Percentiles rank a stretch among this genome's conserved stretches.
Conservation (phyloP, 2,329 filamentous ascomycete genomes). For the Penicillium aurantiogriseum region DNA sequence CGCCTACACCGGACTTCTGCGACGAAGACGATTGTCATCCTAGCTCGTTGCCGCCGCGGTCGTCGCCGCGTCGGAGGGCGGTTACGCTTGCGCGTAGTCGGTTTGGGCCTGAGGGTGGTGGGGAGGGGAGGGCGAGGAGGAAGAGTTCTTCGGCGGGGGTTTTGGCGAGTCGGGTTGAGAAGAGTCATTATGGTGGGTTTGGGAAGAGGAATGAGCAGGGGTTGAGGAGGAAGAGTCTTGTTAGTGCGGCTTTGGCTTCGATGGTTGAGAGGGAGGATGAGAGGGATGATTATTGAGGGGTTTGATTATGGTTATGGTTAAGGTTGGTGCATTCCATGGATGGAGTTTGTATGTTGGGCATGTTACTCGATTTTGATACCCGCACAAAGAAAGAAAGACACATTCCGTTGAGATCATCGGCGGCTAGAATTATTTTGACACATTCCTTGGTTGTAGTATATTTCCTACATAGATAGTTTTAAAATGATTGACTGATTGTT, state of each 20-base stretch:
- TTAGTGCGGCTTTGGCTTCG: slow-evolving; percentile 40
- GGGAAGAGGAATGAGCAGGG: slow-evolving; percentile 38
- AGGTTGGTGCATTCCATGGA: background rate
- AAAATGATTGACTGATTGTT: background rate
- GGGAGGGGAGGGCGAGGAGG: slow-evolving; percentile 21
- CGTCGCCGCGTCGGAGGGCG: slow-evolving; percentile 34
- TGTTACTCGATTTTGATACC: background rate
- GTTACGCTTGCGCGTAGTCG: slow-evolving; percentile 30
- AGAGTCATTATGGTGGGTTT: slow-evolving; percentile 28
- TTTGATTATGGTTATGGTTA: background rate
- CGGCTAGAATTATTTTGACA: background rate
- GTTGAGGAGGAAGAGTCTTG: slow-evolving; percentile 38
- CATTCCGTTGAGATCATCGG: background rate
- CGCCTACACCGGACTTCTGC: background rate
- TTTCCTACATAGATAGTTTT: background rate
- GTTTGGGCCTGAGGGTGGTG: slow-evolving; percentile 23
- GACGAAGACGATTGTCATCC: slow-evolving; percentile 39
- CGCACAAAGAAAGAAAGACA: background rate
- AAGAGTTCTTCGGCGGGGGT: slow-evolving; percentile 30
- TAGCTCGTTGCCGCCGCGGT: slow-evolving; percentile 37
- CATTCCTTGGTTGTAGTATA: background rate
- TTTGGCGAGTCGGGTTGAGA: slow-evolving; percentile 35
- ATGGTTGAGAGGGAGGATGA: slow-evolving; percentile 32
- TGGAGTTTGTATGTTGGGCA: background rate
- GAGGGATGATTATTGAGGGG: slow-evolving; percentile 2